Base-by-base conservation (phyloP, 352 stramenopile species). In the Thalassiosira mediterranea region DNA sequence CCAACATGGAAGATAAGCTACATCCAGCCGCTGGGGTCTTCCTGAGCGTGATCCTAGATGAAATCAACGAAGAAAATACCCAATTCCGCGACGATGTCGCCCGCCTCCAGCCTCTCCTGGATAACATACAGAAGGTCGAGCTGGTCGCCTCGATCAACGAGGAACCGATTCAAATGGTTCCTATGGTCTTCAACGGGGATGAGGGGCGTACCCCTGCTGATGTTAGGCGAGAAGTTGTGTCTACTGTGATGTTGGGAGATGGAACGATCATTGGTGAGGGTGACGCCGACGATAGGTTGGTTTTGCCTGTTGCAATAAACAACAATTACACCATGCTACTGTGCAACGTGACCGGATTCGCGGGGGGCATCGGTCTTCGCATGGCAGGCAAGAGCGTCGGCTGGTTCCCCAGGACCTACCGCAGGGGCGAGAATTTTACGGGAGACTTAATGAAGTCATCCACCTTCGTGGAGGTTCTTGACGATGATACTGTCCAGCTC, bases 21-120 rank as follows among this genome's bases (percentile, higher is more conserved):
- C 58, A 67, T 15, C 58, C 58, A 7, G 58, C 58, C 13, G 58
- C 58, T 17, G 42, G 21, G 2, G 31, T 67, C 40, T 47, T 67
- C 42, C 42, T 37, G 13, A 47, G n/a, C 42, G 58, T 44, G 54
- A 15, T 29, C n/a, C 42, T 67, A 4, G 58, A 15, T 31, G 13
- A 53, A 21, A 51, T 67, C 2, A 11, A 26, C 25, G 42, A 23
- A 3, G 42, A 57, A 10, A 67, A 67, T 31, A n/a, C 34, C 21
- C 7, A 13, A 11, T 19, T 67, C 28, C 29, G 23, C 10, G 42
- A 47, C 4, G 26, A 67, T 38, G 21, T 40, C 13, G 42, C 58
- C 19, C 42, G 58, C 19, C 46, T 56, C 58, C 42, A 51, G 26
- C 42, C 42, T 25, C 58, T 67, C 23, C 40, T 23, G n/a, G 42